A percentile compares a stretch with the other conserved stretches of the same genome.
Evolutionary conservation across 352 stramenopile genomes (phyloP).

Genomic region (Phytopythium delawarense): DNA sequence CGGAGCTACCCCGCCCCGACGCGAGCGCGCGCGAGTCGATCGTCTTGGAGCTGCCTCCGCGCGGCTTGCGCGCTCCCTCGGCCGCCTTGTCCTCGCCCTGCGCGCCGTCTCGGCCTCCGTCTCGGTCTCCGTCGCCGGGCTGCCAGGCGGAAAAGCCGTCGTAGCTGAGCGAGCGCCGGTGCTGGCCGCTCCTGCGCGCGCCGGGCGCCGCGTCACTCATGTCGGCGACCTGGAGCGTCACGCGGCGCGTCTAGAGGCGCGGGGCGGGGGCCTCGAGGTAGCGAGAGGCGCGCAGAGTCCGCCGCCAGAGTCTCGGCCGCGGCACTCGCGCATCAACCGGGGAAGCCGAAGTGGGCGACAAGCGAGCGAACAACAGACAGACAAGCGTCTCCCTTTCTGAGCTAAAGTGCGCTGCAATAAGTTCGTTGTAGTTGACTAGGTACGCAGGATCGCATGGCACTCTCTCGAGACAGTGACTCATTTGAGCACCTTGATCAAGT

Average conservation of each 20-base stretch:
- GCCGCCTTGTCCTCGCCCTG: constrained; percentile 3
- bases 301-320: neutral
- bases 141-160: constrained; percentile 6
- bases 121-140: neutral
- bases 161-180: constrained; percentile 7
- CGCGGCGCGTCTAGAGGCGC: neutral
- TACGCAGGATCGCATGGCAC: too few relatives aligned
- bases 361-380: neutral
- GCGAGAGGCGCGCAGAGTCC: neutral
- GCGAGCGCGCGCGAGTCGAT: constrained; percentile 7
- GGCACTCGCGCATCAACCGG: neutral
- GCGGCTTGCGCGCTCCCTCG: neutral
- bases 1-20: constrained; percentile 1
- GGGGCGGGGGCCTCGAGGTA: neutral
- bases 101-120: neutral
- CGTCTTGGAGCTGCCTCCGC: constrained; percentile 7
- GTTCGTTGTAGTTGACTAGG: too few relatives aligned
- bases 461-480: too few relatives aligned
- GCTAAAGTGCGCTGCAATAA: neutral
- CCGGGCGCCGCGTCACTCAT: constrained; percentile 7
- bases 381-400: neutral
- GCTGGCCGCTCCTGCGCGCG: neutral
- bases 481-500: constrained; percentile 33
- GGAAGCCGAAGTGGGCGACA: neutral
- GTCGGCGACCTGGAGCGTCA: neutral